Base-by-base conservation (phyloP, 139 green algal genomes). In the Yamagishiella unicocca region DNA sequence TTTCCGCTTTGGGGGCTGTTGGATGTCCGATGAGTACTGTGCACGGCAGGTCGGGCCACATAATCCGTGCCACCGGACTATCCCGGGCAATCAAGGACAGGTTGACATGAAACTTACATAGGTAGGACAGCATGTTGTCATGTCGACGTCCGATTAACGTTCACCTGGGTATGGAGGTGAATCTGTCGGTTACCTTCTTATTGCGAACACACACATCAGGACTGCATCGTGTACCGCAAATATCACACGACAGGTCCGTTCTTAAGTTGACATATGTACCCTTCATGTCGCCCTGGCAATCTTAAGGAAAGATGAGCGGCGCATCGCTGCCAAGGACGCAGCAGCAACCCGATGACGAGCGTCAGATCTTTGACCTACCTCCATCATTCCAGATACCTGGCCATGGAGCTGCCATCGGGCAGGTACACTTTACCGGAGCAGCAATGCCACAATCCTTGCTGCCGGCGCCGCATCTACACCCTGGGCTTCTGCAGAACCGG, bases 271-370 rank as follows among this genome's bases (percentile, higher is more conserved):
- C 50, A 58, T 25, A 58, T 12, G 14, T 25, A 25, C 50, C 50
- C 17, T 12, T 25, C 14, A 58, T 58, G 17, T 58, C 50, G 50
- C 50, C 14, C 50, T 58, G 50, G 14, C 12, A 58, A 58, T 12
- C n/a, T n/a, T n/a, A n/a, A n/a, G n/a, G n/a, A n/a, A n/a, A n/a
- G 54, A 78, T 78, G 70, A 55, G 37, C 38, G 25, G 70, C 70
- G 25, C 38, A 7, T 78, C 2, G 27, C 70, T 37, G 70, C 70
- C 40, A 31, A 8, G 22, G 33, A 12, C 38, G 17, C 27, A 19
- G 38, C 14, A 22, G 21, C 29, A 33, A 8, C 12, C 24, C 70
- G 42, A 53, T 55, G 8, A 53, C 2, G 38, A 53, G 19, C 2
- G 38, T 53, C 9, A 55, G 70, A 74, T 74, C 17, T 6, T 46